Conservation (phyloP, 1,139 yeast genomes). For the Kodamaea fungicola region DNA sequence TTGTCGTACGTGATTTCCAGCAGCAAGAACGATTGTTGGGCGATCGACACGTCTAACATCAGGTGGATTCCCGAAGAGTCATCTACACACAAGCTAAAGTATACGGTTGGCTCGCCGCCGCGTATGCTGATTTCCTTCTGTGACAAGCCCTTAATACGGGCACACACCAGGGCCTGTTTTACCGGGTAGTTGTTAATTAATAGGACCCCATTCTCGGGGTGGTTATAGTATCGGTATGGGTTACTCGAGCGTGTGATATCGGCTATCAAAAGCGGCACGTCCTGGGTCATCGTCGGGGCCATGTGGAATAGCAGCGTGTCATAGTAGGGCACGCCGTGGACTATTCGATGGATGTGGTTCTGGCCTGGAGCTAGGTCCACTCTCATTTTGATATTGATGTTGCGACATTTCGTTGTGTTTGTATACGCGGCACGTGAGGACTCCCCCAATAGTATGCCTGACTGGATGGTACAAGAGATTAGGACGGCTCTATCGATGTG, state of each 20-base stretch:
- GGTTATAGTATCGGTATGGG: conserved; percentile 15
- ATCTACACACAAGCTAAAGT: conserved; percentile 17
- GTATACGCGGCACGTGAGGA: not conserved
- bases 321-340: conserved; percentile 23
- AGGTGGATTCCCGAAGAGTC: conserved; percentile 22
- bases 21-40: conserved; percentile 9
- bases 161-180: conserved; percentile 22
- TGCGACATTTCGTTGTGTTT: not conserved
- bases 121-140: not conserved
- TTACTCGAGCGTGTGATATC: conserved; percentile 21
- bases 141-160: conserved; percentile 20
- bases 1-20: conserved; percentile 9
- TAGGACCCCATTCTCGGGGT: conserved; percentile 5
- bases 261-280: conserved; percentile 24
- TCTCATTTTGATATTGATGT: conserved; percentile 1
- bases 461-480: too few species aligned
- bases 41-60: conserved; percentile 12
- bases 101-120: not conserved
- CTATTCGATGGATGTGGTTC: conserved; percentile 24
- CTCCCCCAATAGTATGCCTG: too few species aligned
- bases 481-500: too few species aligned
- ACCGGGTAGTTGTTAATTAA: conserved; percentile 37
- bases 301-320: conserved; percentile 30
- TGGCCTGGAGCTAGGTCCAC: conserved; percentile 34
- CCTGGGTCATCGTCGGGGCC: conserved; percentile 22